Conservation (phyloP, 139 green algal species). For the Closterium sp. region DNA sequence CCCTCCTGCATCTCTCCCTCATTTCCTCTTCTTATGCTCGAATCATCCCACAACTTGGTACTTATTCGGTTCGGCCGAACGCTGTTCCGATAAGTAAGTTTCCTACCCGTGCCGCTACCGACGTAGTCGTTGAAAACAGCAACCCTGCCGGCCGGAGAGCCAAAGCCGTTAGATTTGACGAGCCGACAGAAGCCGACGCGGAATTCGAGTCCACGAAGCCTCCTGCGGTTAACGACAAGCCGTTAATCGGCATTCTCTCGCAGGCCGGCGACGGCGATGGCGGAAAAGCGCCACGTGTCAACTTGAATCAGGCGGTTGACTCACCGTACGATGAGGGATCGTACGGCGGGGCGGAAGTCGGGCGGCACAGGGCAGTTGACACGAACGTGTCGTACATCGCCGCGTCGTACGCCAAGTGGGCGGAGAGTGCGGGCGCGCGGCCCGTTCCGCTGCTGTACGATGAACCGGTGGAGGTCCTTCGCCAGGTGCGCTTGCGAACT, state of each 20-base stretch:
- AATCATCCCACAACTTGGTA: neutral
- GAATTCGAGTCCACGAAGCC: neutral
- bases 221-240: neutral
- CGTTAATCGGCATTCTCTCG: conserved; percentile 18
- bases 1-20: neutral
- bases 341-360: neutral
- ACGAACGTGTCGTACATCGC: conserved; percentile 40
- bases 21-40: neutral
- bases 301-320: neutral
- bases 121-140: neutral
- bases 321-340: neutral
- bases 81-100: neutral
- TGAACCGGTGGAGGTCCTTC: conserved; percentile 8
- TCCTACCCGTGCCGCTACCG: neutral
- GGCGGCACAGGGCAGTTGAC: neutral
- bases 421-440: conserved; percentile 12
- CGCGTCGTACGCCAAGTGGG: conserved; percentile 26
- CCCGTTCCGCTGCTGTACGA: conserved; percentile 31
- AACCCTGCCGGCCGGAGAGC: neutral
- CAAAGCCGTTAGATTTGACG: neutral
- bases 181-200: neutral
- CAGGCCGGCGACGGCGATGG: conserved; percentile 25
- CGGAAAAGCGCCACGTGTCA: neutral
- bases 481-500: neutral
- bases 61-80: neutral